Conservation (phyloP, 2,329 filamentous ascomycete species). For the Penicillium sumatraense region DNA sequence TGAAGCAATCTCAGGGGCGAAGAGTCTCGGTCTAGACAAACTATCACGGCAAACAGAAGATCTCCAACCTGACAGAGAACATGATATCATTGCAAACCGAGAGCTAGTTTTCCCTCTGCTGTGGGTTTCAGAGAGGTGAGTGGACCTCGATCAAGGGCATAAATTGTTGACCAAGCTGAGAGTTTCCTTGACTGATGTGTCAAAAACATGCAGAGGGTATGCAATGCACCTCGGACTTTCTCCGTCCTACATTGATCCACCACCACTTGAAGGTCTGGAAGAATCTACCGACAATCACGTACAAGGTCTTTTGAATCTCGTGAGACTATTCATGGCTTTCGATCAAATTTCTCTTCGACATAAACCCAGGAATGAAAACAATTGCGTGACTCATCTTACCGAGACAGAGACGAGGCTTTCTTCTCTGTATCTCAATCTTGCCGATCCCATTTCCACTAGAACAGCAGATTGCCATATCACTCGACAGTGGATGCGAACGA, state of each 20-base stretch:
- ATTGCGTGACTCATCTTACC: constrained; percentile 13
- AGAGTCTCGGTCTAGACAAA: constrained; percentile 27
- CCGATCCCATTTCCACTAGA: constrained; percentile 22
- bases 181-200: background rate
- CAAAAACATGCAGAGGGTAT: constrained; percentile 33
- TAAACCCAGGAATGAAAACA: background rate
- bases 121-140: constrained; percentile 37
- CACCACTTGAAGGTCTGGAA: constrained; percentile 11
- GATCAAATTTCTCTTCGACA: constrained; percentile 22
- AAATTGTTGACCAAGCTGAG: background rate
- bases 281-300: constrained; percentile 20
- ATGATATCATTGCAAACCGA: constrained; percentile 28
- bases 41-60: background rate
- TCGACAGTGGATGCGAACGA: constrained; percentile 38
- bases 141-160: background rate
- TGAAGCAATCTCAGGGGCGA: constrained; percentile 31
- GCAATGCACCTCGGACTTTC: constrained; percentile 35
- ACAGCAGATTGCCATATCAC: constrained; percentile 36
- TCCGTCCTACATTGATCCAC: constrained; percentile 27
- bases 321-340: constrained; percentile 31
- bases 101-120: constrained; percentile 33
- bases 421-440: constrained; percentile 16
- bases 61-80: background rate
- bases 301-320: constrained; percentile 30
- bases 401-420: constrained; percentile 28